phyloP scores from a whole-genome alignment of 768 basidiomycete genomes.

The Holtermannia corniformis region DNA sequence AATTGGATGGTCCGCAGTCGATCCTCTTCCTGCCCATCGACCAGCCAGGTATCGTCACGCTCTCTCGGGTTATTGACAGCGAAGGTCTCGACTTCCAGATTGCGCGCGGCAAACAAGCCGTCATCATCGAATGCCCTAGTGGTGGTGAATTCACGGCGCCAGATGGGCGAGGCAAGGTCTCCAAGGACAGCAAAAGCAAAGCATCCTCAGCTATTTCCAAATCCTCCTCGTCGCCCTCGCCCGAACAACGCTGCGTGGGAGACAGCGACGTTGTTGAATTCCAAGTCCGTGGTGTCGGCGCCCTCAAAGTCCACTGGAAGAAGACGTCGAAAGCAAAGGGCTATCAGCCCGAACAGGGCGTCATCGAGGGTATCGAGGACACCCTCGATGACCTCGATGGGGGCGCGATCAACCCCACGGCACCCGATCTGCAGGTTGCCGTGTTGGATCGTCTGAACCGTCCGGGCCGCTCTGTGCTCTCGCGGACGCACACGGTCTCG shows the following conservation, averaged over 20 bases:
- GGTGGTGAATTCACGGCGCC: conserved; percentile 53
- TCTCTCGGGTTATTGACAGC: conserved; percentile 64
- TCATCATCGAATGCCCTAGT: conserved; percentile 71
- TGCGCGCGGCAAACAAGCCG: conserved; percentile 51
- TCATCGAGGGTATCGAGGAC: conserved; percentile 35
- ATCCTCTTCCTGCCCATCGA: conserved; percentile 62
- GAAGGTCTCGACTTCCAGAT: conserved; percentile 65
- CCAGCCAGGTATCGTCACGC: conserved; percentile 62
- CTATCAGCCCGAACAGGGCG: conserved; percentile 13
- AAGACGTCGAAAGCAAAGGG: conserved; percentile 21
- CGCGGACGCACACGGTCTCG: conserved; percentile 30
- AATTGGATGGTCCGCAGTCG: conserved; percentile 64
- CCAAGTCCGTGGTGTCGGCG: conserved; percentile 31
- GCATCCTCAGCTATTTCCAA: conserved; percentile 43
- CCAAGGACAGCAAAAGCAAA: conserved; percentile 13
- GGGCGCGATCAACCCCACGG: not conserved
- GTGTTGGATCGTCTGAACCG: conserved; percentile 13
- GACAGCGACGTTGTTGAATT: conserved; percentile 30
- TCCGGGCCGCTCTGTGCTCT: conserved; percentile 17
- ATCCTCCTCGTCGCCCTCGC: conserved; percentile 51
- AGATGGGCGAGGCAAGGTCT: conserved; percentile 43
- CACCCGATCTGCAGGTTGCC: not conserved
- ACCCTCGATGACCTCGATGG: conserved; percentile 8
- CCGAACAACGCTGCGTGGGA: conserved; percentile 35
- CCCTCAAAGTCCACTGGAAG: conserved; percentile 28